phyloP scores from a whole-genome alignment of 495 filamentous ascomycete genomes.

The Durotheca rogersii region DNA sequence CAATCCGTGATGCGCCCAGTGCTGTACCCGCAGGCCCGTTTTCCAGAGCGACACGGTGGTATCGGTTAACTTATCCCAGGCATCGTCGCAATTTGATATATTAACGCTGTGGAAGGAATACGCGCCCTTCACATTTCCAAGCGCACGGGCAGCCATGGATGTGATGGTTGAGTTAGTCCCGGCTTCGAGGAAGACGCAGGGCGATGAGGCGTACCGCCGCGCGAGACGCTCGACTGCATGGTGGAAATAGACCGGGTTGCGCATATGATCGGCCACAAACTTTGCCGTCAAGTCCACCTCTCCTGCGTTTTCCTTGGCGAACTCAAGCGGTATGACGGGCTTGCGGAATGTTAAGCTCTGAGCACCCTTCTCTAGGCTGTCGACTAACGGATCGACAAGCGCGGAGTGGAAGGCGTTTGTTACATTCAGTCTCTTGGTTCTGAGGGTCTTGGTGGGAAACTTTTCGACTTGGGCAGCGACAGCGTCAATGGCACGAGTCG shows the following conservation, averaged over 20 bases:
- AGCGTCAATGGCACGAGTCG: constrained; percentile 35
- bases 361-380: constrained; percentile 31
- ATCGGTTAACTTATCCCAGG: constrained; percentile 6
- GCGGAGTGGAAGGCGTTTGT: constrained; percentile 48
- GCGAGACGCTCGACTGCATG: constrained; percentile 50
- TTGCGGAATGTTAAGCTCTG: constrained; percentile 30
- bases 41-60: constrained; percentile 4
- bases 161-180: constrained; percentile 53
- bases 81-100: constrained; percentile 26
- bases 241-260: constrained; percentile 53
- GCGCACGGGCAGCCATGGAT: constrained; percentile 42
- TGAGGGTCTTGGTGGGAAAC: constrained; percentile 4
- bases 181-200: constrained; percentile 52
- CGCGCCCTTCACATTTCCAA: constrained; percentile 13
- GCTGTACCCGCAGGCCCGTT: not conserved
- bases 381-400: constrained; percentile 42
- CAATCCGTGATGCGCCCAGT: constrained; percentile 7
- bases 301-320: constrained; percentile 12
- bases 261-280: constrained; percentile 47
- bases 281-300: constrained; percentile 18
- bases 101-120: constrained; percentile 45
- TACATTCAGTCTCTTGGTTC: constrained; percentile 41
- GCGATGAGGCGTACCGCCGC: constrained; percentile 22
- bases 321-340: constrained; percentile 20
- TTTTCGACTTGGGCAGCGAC: constrained; percentile 19